Evolutionary conservation across 345 rosid genomes (phyloP).

Genomic region (Brassica cretica): DNA sequence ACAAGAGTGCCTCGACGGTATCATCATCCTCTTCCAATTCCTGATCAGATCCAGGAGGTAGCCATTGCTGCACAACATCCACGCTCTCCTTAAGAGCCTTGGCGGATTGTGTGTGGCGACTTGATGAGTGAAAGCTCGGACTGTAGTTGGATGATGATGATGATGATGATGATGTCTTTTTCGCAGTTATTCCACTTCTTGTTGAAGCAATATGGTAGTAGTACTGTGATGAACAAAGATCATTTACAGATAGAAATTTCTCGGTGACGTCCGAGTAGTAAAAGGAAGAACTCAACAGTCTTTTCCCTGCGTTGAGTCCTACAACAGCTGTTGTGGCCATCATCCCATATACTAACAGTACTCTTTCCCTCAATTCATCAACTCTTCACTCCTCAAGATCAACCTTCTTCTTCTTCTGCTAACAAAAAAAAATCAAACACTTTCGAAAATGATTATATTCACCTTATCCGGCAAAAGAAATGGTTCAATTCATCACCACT

Average conservation of each 20-base stretch:
- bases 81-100: constrained; percentile 67
- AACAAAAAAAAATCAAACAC: constrained; percentile 7
- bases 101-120: constrained; percentile 44
- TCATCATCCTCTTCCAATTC: constrained; percentile 54
- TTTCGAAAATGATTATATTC: neutral
- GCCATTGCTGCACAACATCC: constrained; percentile 48
- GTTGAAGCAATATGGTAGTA: constrained; percentile 42
- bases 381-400: constrained; percentile 27
- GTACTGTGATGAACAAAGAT: constrained; percentile 46
- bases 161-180: constrained; percentile 55
- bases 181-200: constrained; percentile 49
- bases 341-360: constrained; percentile 41
- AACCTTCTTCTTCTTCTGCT: constrained; percentile 3
- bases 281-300: constrained; percentile 71
- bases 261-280: constrained; percentile 57
- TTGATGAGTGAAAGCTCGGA: constrained; percentile 52
- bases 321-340: constrained; percentile 86
- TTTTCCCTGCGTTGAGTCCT: constrained; percentile 77
- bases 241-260: constrained; percentile 48
- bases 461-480: neutral
- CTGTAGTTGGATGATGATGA: constrained; percentile 48
- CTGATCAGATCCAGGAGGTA: constrained; percentile 40
- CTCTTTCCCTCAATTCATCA: constrained; percentile 31
- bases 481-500: constrained; percentile 2
- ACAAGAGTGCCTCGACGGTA: constrained; percentile 71